phyloP scores from a whole-genome alignment of 306 rosid genomes.

The Cucurbita maxima region DNA sequence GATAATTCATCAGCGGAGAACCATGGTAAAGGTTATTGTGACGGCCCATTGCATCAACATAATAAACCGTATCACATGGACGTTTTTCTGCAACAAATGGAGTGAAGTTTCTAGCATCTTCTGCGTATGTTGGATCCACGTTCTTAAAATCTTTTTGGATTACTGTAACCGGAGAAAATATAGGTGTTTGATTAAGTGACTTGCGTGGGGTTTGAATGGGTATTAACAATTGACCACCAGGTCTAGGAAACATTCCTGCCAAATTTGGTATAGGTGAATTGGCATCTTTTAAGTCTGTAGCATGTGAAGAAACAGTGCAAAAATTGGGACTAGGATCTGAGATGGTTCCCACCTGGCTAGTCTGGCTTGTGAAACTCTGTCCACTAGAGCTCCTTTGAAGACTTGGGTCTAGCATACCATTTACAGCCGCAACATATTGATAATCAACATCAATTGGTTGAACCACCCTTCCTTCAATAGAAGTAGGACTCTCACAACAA shows the following conservation, averaged over 20 bases:
- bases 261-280: constrained; percentile 29
- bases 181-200: constrained; percentile 32
- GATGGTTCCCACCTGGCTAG: constrained; percentile 38
- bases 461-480: constrained; percentile 37
- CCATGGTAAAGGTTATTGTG: constrained; percentile 28
- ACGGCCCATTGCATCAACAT: constrained; percentile 31
- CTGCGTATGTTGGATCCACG: constrained; percentile 24
- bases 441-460: constrained; percentile 39
- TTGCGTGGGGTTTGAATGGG: constrained; percentile 29
- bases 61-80: constrained; percentile 27
- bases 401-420: constrained; percentile 57
- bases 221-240: constrained; percentile 30
- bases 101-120: constrained; percentile 21
- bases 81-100: constrained; percentile 30
- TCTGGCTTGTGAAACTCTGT: constrained; percentile 41
- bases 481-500: constrained; percentile 39
- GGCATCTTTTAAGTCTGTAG: constrained; percentile 33
- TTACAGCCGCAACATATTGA: constrained; percentile 67
- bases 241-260: constrained; percentile 23
- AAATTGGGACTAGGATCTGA: constrained; percentile 50
- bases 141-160: constrained; percentile 33
- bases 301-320: constrained; percentile 31
- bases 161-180: constrained; percentile 20
- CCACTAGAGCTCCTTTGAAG: constrained; percentile 35
- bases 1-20: constrained; percentile 28